phyloP scores from a whole-genome alignment of 306 rosid species.

The Ziziphus jujuba region DNA sequence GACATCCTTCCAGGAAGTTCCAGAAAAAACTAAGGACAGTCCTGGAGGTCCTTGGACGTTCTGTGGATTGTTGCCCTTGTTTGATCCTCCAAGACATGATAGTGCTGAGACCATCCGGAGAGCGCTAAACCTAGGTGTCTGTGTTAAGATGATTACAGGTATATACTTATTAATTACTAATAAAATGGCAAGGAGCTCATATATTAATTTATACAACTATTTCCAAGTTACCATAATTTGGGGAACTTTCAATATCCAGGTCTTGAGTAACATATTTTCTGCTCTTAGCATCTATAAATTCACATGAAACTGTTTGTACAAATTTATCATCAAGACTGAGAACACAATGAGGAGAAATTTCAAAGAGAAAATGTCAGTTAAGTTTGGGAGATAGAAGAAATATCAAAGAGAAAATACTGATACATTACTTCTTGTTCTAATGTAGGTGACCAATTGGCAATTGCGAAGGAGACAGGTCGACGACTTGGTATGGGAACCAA shows the following conservation, averaged over 20 bases:
- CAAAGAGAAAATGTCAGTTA: neutral
- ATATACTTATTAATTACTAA: neutral
- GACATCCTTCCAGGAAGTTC: constrained; percentile 56
- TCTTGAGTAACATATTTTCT: too few species aligned
- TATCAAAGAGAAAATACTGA: neutral
- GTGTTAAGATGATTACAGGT: constrained; percentile 96
- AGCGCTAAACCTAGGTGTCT: constrained; percentile 85
- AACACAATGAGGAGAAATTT: constrained; percentile 12
- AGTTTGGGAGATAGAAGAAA: neutral
- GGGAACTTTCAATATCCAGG: too few species aligned
- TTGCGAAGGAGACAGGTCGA: constrained; percentile 87
- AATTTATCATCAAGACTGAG: neutral
- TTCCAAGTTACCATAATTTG: too few species aligned
- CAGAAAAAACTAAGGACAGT: constrained; percentile 68
- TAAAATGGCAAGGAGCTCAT: neutral
- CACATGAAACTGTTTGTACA: too few species aligned
- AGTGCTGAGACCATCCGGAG: constrained; percentile 89
- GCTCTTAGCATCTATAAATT: too few species aligned
- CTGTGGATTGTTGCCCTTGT: constrained; percentile 82
- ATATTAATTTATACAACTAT: neutral
- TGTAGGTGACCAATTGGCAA: constrained; percentile 82
- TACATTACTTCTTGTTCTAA: constrained; percentile 21
- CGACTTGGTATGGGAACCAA: constrained; percentile 96
- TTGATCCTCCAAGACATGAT: constrained; percentile 91
- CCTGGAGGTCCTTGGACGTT: constrained; percentile 86